Evolutionary conservation across 768 basidiomycete genomes (phyloP), one percentile per base, ranked within the genome.

Genomic region (Steccherinum ochraceum): DNA sequence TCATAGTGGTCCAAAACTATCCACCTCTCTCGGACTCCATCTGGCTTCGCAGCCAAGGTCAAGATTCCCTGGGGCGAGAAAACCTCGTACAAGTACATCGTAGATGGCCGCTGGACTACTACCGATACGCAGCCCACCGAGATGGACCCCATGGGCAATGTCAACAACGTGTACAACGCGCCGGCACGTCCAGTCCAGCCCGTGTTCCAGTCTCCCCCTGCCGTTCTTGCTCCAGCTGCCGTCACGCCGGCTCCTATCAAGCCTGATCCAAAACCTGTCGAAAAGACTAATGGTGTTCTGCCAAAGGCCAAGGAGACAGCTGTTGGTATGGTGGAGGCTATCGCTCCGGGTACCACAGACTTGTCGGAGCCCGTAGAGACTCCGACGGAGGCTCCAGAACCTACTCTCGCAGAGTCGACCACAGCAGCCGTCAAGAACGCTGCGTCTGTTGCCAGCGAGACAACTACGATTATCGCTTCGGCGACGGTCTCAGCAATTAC

Each of bases 41-140:
- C 67, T 24, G 83, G 81, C 46, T 91, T 88, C 65, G 68, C 72
- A 48, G 80, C 74, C 19, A 71, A 66, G 3, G 68, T 78, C 20
- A 61, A 67, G 45, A 69, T 89, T 24, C 83, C 84, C 1, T 88
- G 78, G 78, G 78, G 72, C 44, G 62, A 77, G 46, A 84, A 80
- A 59, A 69, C 87, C 51, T 60, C 70, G 5, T 92, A 86, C 79
- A 92, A 92, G 67, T 92, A 81, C 62, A 71, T 90, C 62, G 87
- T 91, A 48, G 89, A 92, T 62, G 83, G 81, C 27, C 59, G 66
- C 52, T 91, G 86, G 88, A 58, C 69, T 45, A 72, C 74, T 44
- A 72, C 73, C 44, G 72, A 75, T 27, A 72, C 74, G 52, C 72
- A 73, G 51, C 80, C 83, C 4, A 80, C 78, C 48, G 85, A 87